Evolutionary conservation across 2,329 filamentous ascomycete genomes (phyloP).

Genomic region (Colletotrichum sp.): DNA sequence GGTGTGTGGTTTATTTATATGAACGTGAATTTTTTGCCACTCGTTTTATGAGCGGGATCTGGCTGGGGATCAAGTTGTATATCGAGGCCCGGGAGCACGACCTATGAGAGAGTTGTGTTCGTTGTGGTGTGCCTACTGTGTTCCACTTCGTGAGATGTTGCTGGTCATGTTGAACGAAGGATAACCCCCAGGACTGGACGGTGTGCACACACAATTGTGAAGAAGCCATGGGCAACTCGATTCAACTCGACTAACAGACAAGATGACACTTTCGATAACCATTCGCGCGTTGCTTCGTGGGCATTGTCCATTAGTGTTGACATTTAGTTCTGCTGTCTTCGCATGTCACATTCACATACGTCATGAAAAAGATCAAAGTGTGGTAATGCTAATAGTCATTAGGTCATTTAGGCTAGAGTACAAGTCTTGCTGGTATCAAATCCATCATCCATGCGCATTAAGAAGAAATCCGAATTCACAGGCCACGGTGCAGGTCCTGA

Average conservation of each 20-base stretch:
- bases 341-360: neutral
- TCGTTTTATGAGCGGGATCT: neutral
- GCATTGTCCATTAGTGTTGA: too few species aligned
- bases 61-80: neutral
- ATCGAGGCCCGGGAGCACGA: neutral
- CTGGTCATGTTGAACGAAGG: too few species aligned
- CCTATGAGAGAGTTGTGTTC: neutral
- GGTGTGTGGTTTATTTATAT: neutral
- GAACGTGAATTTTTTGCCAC: neutral
- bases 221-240: too few species aligned
- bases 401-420: conserved; percentile 14
- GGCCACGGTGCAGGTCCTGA: conserved; percentile 53
- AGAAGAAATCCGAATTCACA: conserved; percentile 34
- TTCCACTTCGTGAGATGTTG: too few species aligned
- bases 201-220: neutral
- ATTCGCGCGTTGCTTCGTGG: too few species aligned
- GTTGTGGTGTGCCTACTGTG: neutral
- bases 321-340: too few species aligned
- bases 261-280: too few species aligned
- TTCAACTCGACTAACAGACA: too few species aligned
- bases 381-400: conserved; percentile 4
- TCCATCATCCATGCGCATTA: neutral
- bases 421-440: conserved; percentile 10
- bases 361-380: neutral
- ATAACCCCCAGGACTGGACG: too few species aligned